Evolutionary conservation across 176 grass and related monocot species (phyloP), one percentile per base, ranked within the genome.

Genomic region (Melocanna baccifera): DNA sequence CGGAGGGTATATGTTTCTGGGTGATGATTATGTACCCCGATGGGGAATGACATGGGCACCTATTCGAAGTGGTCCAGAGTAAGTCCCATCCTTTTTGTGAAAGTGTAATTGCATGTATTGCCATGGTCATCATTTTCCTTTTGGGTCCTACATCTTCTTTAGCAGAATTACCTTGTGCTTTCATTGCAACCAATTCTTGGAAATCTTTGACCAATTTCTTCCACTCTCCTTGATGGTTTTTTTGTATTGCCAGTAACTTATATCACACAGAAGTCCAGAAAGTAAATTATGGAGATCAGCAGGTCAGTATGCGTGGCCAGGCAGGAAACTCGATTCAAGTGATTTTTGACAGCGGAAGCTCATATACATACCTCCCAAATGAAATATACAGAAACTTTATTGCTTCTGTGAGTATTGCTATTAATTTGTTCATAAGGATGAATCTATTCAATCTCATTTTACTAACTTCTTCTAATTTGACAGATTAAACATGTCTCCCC

Each of bases 341-440:
- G 19, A 92, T 99, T 47, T 99, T 99, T 89, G 96, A 99, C 71
- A 94, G 93, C 28, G 96, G 96, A 56, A 99, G 96, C 78, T 96
- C 93, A 23, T 99, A 99, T 72, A 96, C 96, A 8, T 99, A 94
- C 87, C 91, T 99, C 79, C 91, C 93, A 86, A 73, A 89, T 89
- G 93, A 96, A 88, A 89, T 92, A 85, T 99, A 96, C 58, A 76
- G 70, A 72, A 90, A 92, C 34, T 48, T 99, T 67, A 51, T 95
- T 52, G 78, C 90, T 67, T 88, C 86, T 82, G 97, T 96, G 76
- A 89, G 97, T 91, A 79, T 47, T 78, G 7, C 45, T 79, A 28
- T 16, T 45, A 36, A 16, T 63, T 83, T 83, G 7, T 84, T 58
- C 41, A 11, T 62, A 25, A 79, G 42, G 29, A 4, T 83, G 18